Evolutionary conservation across 2,329 filamentous ascomycete genomes (phyloP).

Genomic region (Cercospora berteroae): DNA sequence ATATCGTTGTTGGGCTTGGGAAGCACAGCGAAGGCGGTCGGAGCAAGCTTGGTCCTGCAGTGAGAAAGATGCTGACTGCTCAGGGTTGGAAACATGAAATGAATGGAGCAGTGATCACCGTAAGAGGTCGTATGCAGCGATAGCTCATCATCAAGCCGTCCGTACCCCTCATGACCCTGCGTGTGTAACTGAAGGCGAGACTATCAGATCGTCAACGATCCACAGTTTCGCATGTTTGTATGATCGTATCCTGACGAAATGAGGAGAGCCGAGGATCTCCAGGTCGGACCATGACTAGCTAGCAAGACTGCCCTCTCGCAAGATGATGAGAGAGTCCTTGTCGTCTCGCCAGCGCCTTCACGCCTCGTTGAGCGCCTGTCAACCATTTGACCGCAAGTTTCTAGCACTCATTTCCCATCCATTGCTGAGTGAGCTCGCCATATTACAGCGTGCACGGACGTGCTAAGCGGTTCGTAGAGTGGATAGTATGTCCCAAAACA

Average conservation of each 20-base stretch:
- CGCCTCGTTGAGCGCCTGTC: constrained; percentile 5
- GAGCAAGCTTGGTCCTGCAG: constrained; percentile 73
- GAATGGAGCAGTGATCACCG: constrained; percentile 66
- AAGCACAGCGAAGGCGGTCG: constrained; percentile 74
- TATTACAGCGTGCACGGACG: background rate
- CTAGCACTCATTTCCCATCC: background rate
- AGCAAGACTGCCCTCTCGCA: background rate
- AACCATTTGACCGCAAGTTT: background rate
- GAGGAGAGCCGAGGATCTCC: background rate
- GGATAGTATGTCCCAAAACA: background rate
- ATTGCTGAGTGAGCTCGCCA: background rate
- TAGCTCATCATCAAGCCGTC: background rate
- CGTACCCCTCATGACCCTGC: background rate
- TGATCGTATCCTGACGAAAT: background rate
- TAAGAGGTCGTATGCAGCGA: constrained; percentile 55
- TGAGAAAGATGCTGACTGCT: constrained; percentile 69
- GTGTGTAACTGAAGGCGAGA: background rate
- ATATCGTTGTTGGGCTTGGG: constrained; percentile 78
- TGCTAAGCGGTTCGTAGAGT: background rate
- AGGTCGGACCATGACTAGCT: background rate
- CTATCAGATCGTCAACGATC: background rate
- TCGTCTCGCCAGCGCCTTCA: constrained; percentile 2
- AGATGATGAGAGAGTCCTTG: background rate
- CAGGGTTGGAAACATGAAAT: constrained; percentile 83
- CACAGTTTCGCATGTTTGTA: background rate